phyloP scores from a whole-genome alignment of 768 basidiomycete species.

The Clavulina sp. region DNA sequence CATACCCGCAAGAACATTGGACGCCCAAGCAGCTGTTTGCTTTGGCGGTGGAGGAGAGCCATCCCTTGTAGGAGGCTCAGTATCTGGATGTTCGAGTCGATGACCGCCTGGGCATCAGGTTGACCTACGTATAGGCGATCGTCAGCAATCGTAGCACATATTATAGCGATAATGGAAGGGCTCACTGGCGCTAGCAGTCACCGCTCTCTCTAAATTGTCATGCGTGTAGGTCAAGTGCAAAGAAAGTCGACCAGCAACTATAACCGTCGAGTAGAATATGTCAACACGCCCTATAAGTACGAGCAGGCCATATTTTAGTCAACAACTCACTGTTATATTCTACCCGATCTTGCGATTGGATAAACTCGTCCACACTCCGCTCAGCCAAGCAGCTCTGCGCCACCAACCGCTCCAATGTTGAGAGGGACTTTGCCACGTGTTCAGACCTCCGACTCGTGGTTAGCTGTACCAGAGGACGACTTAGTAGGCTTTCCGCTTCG shows the following conservation, averaged over 20 bases:
- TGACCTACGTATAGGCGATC: conserved; percentile 30
- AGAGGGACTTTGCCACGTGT: too few species aligned
- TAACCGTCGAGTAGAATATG: too few species aligned
- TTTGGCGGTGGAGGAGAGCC: conserved; percentile 44
- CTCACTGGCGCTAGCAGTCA: background rate
- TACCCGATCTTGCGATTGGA: too few species aligned
- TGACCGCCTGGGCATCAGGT: conserved; percentile 21
- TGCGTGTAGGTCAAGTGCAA: background rate
- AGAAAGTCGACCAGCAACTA: background rate
- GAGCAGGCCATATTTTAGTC: too few species aligned
- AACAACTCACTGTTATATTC: too few species aligned
- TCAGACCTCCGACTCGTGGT: too few species aligned
- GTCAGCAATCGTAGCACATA: conserved; percentile 13
- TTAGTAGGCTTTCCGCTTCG: too few species aligned
- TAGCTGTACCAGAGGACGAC: too few species aligned
- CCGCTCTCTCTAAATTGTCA: background rate
- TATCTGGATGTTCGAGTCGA: conserved; percentile 36
- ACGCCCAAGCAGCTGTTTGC: conserved; percentile 53
- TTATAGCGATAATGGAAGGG: background rate
- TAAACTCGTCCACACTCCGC: too few species aligned
- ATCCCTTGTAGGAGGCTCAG: conserved; percentile 66
- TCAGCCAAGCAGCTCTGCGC: too few species aligned
- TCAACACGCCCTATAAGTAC: too few species aligned
- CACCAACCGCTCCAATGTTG: too few species aligned
- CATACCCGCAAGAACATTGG: conserved; percentile 50